Base-by-base conservation (phyloP, 2,329 filamentous ascomycete genomes). In the Ophiocordyceps camponoti-saundersi region DNA sequence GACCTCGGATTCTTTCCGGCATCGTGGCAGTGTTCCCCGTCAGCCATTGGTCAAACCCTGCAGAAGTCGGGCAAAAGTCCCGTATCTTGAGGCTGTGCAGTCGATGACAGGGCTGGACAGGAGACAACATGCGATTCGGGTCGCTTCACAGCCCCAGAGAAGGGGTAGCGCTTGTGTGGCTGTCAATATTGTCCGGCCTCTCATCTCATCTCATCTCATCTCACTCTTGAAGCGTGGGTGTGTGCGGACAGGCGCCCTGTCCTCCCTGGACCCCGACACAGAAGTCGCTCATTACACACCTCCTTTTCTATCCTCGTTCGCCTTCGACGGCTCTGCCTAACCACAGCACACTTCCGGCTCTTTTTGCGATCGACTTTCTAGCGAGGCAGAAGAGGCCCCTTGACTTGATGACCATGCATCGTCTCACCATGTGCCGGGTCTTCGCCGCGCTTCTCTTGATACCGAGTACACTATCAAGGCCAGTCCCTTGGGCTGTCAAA, bases 401-500 rank as follows among this genome's bases (percentile, higher is more conserved):
- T 12, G 30, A 13, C 3, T 32, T 3, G 3, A 16, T 6, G 36
- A 36, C 22, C 30, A 47, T 47, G 46, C 32, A 13, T 26, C 34
- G 34, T 13, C 15, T 15, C 15, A 13, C 8, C 20, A 42, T 48
- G 10, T 42, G 13, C 22, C 34, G 36, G 49, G 52, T 41, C 40
- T 46, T 53, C 18, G 40, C 46, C 47, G 49, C 49, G 44, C 47
- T 51, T 44, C 45, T 52, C 42, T 46, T 51, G 22, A 45, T 46
- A 23, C 51, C 45, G 16, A 23, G 48, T 8, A 48, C 44, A 34
- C 41, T 44, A 44, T 45, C 44, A 12, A 34, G 22, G 47, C 23
- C 44, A 22, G n/a, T 16, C 26, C 16, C 26, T 2, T 4, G 34
- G 43, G n/a, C 16, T 7, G 4, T n/a, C 15, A 20, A 45, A 6